Percentiles rank a stretch among this genome's conserved stretches.
phyloP scores from a whole-genome alignment of 371 early-diverging fungal species.

The Mucor velutinosus region DNA sequence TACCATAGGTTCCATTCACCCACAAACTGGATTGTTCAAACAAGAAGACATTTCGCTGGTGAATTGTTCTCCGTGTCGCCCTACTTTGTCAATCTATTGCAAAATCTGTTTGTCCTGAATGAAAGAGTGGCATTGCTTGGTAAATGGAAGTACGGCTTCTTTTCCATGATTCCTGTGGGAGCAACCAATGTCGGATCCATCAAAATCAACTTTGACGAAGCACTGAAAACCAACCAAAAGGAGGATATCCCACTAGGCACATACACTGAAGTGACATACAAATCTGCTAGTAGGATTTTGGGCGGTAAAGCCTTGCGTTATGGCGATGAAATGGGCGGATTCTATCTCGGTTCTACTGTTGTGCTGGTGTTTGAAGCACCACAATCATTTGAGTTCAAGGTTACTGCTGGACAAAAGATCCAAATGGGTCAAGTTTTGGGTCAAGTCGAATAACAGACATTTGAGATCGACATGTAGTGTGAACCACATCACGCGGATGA shows the following conservation, averaged over 20 bases:
- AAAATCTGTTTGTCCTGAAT: conserved; percentile 92
- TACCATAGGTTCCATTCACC: conserved; percentile 99
- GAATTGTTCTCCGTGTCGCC: conserved; percentile 96
- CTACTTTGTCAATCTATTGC: conserved; percentile 76
- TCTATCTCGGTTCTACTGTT: conserved; percentile 93
- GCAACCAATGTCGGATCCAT: conserved; percentile 98
- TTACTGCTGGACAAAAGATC: conserved; percentile 76
- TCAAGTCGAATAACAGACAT: conserved; percentile 24
- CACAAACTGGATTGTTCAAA: conserved; percentile 88
- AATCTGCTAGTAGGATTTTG: conserved; percentile 61
- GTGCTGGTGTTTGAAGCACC: conserved; percentile 98
- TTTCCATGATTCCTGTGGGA: conserved; percentile 95
- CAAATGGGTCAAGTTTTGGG: conserved; percentile 86
- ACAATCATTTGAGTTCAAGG: conserved; percentile 70
- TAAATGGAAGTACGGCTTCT: conserved; percentile 92
- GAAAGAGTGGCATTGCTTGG: conserved; percentile 94
- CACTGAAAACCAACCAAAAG: conserved; percentile 72
- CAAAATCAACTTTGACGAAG: conserved; percentile 87
- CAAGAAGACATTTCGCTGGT: conserved; percentile 89
- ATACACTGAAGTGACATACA: conserved; percentile 75
- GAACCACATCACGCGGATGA: too few relatives aligned
- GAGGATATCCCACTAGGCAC: conserved; percentile 71
- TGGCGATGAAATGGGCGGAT: conserved; percentile 95
- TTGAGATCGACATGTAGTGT: neutral
- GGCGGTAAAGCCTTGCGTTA: conserved; percentile 68